Percentiles rank a stretch among this genome's conserved stretches.
phyloP scores from a whole-genome alignment of 495 filamentous ascomycete genomes.

The Mytilinidion resinicola region DNA sequence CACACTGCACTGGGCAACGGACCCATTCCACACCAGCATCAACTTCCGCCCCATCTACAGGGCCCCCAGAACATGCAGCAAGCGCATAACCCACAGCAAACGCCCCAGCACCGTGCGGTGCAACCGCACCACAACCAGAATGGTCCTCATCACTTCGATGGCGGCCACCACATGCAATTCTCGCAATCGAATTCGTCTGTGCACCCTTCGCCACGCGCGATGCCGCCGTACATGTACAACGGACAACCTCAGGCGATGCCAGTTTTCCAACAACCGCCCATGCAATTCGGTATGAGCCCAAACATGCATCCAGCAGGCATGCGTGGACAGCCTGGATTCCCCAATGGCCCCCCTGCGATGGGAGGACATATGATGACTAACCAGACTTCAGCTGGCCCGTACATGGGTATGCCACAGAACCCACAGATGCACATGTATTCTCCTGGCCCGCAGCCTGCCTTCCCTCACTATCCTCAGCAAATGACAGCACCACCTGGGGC shows the following conservation, averaged over 20 bases:
- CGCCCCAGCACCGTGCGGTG: conserved; percentile 30
- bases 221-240: conserved; percentile 62
- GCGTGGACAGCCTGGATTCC: conserved; percentile 47
- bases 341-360: conserved; percentile 59
- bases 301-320: conserved; percentile 20
- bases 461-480: conserved; percentile 50
- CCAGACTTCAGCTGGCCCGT: conserved; percentile 40
- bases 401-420: conserved; percentile 49
- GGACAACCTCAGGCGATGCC: conserved; percentile 34
- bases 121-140: conserved; percentile 40
- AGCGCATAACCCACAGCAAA: conserved; percentile 31
- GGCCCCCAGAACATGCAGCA: conserved; percentile 25
- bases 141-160: conserved; percentile 62
- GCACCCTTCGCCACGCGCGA: conserved; percentile 70
- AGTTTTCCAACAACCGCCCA: conserved; percentile 48
- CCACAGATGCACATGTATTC: conserved; percentile 71
- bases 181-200: conserved; percentile 61
- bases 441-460: conserved; percentile 59
- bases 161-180: conserved; percentile 80
- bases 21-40: conserved; percentile 67
- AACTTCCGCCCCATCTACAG: conserved; percentile 53
- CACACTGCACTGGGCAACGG: conserved; percentile 55
- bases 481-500: conserved; percentile 53
- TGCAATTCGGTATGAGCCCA: conserved; percentile 66
- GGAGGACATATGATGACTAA: conserved; percentile 75